A percentile compares a stretch with the other conserved stretches of the same genome.
Conservation (phyloP, 768 basidiomycete species). For the Suillus variegatus region DNA sequence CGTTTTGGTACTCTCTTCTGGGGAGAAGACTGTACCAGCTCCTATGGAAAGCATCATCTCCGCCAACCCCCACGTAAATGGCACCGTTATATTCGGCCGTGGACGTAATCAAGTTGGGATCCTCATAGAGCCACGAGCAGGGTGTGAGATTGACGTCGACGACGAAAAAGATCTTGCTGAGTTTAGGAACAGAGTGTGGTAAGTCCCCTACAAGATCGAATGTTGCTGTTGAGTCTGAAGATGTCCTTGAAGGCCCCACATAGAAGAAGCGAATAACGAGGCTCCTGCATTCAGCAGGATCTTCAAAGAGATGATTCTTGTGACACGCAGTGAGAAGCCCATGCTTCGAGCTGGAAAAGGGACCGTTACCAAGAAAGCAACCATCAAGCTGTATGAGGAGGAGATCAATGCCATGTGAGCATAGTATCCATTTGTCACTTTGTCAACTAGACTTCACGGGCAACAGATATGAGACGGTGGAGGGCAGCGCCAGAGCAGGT, state of each 20-base stretch:
- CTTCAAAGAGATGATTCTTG: conserved; percentile 57
- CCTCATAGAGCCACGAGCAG: conserved; percentile 29
- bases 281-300: conserved; percentile 46
- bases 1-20: conserved; percentile 32
- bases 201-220: not conserved
- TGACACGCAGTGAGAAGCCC: conserved; percentile 43
- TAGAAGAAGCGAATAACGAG: conserved; percentile 46
- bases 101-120: conserved; percentile 34
- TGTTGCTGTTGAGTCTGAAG: not conserved
- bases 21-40: conserved; percentile 26
- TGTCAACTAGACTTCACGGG: not conserved
- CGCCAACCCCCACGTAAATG: conserved; percentile 22
- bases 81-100: conserved; percentile 36
- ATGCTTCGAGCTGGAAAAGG: conserved; percentile 48
- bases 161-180: conserved; percentile 25
- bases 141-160: conserved; percentile 19
- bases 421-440: not conserved
- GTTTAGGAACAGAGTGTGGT: conserved; percentile 36
- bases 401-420: conserved; percentile 51
- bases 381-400: conserved; percentile 38
- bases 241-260: conserved; percentile 33
- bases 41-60: conserved; percentile 30
- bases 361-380: conserved; percentile 41
- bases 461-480: conserved; percentile 35
- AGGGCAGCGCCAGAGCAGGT: conserved; percentile 22